Evolutionary conservation across 495 filamentous ascomycete species (phyloP), one percentile per base, ranked within the genome.

Genomic region (Collariella sp.): DNA sequence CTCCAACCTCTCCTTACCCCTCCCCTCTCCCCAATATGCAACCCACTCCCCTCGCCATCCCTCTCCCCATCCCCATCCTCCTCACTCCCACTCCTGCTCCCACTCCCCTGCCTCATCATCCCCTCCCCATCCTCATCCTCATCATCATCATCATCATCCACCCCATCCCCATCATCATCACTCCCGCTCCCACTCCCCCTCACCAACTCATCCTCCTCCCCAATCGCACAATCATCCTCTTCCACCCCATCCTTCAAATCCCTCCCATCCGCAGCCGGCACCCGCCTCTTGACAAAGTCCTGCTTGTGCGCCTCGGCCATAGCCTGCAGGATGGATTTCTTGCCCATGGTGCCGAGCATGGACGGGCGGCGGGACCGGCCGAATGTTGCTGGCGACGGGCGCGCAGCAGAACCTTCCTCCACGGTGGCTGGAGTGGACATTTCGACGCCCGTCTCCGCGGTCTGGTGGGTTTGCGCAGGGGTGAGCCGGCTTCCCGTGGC

Each of bases 271-370:
- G 56, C 61, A n/a, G 50, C 11, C 24, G 80, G 76, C 45, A 72
- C 78, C 46, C 79, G 73, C 66, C 79, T 83, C 65, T 87, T 79
- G 71, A 93, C 84, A 66, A 95, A 96, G 66, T 96, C 90, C 61
- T 93, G 86, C 34, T 81, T 83, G 58, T 96, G 90, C 10, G 90
- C 90, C 36, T 78, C 72, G 5, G 83, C 80, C 56, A 95, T 73
- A 11, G 86, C 77, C 9, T 67, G 67, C 11, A 67, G 65, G 16
- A 79, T 80, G 62, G 54, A 86, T 74, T 46, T 82, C 71, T 16
- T 83, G 62, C 50, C 74, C 0, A 55, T 19, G 7, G 66, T 54
- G 33, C 67, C 59, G 0, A 63, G 26, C 4, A 31, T 31, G 26
- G 26, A 31, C 26, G 26, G 26, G 9, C 26, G 38, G 7, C 58